phyloP scores from a whole-genome alignment of 768 basidiomycete genomes.

The Phaffia tasmanica region DNA sequence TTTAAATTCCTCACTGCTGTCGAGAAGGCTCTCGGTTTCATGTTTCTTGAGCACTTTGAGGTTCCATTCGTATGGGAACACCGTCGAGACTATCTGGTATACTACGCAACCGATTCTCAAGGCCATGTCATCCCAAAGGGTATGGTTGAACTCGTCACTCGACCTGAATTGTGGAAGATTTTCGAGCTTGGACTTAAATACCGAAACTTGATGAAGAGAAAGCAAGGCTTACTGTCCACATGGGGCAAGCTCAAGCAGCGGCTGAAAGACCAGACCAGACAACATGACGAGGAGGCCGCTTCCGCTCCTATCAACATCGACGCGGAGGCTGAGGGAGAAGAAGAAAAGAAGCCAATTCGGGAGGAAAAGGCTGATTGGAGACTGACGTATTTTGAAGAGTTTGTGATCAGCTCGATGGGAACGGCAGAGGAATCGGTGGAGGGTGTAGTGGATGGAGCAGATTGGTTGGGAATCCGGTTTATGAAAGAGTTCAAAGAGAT shows the following conservation, averaged over 20 bases:
- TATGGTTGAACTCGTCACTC: conserved; percentile 49
- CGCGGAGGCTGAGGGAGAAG: conserved; percentile 40
- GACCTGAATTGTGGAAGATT: conserved; percentile 83
- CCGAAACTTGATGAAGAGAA: conserved; percentile 69
- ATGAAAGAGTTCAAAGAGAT: conserved; percentile 50
- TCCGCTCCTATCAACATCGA: conserved; percentile 34
- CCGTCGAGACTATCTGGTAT: conserved; percentile 75
- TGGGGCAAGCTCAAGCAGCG: conserved; percentile 52
- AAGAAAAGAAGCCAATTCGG: conserved; percentile 10
- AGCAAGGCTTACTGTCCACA: conserved; percentile 50
- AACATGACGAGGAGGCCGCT: conserved; percentile 1
- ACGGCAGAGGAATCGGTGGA: conserved; percentile 54
- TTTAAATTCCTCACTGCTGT: conserved; percentile 46
- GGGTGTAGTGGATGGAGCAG: conserved; percentile 75
- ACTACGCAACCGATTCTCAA: conserved; percentile 5
- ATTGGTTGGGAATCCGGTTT: conserved; percentile 81
- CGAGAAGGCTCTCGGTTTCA: conserved; percentile 60
- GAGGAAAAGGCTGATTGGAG: conserved; percentile 40
- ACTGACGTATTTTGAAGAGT: conserved; percentile 65
- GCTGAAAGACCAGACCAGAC: neutral
- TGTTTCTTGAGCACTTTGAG: conserved; percentile 81
- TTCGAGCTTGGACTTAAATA: conserved; percentile 80
- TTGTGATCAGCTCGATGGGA: conserved; percentile 54
- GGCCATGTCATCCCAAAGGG: neutral
- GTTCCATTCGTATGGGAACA: conserved; percentile 93